Conservation (phyloP, 768 basidiomycete species). For the Udeniomyces megalosporus region DNA sequence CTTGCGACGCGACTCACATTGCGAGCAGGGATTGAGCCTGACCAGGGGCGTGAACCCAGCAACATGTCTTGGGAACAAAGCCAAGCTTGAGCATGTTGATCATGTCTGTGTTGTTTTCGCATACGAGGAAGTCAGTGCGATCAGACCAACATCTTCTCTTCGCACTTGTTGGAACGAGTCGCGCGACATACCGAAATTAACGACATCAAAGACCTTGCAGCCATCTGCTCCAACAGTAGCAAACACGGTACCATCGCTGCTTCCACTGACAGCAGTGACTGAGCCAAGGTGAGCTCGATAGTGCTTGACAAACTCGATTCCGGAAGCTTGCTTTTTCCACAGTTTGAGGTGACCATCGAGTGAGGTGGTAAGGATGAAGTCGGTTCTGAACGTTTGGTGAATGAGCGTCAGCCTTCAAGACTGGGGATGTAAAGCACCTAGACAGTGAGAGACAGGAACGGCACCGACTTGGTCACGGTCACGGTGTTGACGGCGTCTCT, state of each 20-base stretch:
- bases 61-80: constrained; percentile 70
- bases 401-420: background rate
- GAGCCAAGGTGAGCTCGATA: constrained; percentile 80
- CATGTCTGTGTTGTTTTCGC: constrained; percentile 55
- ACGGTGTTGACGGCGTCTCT: constrained; percentile 77
- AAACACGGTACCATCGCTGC: constrained; percentile 79
- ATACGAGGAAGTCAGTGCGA: background rate
- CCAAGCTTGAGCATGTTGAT: constrained; percentile 91
- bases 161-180: background rate
- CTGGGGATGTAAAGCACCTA: background rate
- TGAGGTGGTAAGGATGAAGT: constrained; percentile 87
- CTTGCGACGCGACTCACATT: too few relatives aligned
- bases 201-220: constrained; percentile 81
- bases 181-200: constrained; percentile 77
- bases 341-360: constrained; percentile 87
- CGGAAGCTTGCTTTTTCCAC: constrained; percentile 96
- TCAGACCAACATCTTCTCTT: background rate
- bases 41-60: constrained; percentile 84
- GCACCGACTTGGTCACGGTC: constrained; percentile 64
- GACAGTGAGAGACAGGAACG: background rate
- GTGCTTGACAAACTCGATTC: constrained; percentile 96
- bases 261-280: constrained; percentile 63
- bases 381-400: constrained; percentile 58
- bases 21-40: constrained; percentile 78
- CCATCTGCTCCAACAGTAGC: constrained; percentile 75